Evolutionary conservation across 1,284 basidiomycete genomes (phyloP).

Genomic region (Tilletia caries): DNA sequence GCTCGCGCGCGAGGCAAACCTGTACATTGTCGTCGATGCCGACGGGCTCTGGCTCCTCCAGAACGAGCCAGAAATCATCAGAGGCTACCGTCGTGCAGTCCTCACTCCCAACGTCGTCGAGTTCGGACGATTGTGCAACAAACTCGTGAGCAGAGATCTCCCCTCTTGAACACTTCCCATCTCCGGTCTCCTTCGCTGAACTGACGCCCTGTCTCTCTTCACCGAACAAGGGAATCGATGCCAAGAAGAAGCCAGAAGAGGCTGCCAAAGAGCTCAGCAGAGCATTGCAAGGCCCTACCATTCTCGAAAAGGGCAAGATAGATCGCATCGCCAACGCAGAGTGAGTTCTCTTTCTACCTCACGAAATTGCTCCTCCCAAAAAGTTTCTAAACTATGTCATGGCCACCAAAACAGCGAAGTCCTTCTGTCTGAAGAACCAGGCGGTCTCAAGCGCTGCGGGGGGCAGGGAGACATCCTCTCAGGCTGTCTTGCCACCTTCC

Average conservation of each 20-base stretch:
- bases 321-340: constrained; percentile 47
- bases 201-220: too few species aligned
- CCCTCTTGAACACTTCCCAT: not conserved
- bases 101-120: constrained; percentile 94
- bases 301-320: constrained; percentile 79
- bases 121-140: constrained; percentile 77
- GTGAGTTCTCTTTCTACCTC: not conserved
- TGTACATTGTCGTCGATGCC: constrained; percentile 90
- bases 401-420: constrained; percentile 58
- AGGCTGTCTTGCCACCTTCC: constrained; percentile 78
- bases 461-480: constrained; percentile 92
- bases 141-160: constrained; percentile 59
- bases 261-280: constrained; percentile 61
- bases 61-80: constrained; percentile 69
- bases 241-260: constrained; percentile 54
- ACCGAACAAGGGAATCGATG: constrained; percentile 58
- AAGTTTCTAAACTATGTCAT: not conserved
- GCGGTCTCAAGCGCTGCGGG: constrained; percentile 86
- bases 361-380: too few species aligned
- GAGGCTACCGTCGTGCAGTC: constrained; percentile 74
- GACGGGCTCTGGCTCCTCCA: constrained; percentile 79
- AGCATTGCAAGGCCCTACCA: constrained; percentile 76
- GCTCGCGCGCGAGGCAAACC: constrained; percentile 61
- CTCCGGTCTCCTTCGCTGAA: constrained; percentile 37
- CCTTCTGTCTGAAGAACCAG: constrained; percentile 67